Conservation (phyloP, 2,329 filamentous ascomycete genomes). For the Talaromyces sp. region DNA sequence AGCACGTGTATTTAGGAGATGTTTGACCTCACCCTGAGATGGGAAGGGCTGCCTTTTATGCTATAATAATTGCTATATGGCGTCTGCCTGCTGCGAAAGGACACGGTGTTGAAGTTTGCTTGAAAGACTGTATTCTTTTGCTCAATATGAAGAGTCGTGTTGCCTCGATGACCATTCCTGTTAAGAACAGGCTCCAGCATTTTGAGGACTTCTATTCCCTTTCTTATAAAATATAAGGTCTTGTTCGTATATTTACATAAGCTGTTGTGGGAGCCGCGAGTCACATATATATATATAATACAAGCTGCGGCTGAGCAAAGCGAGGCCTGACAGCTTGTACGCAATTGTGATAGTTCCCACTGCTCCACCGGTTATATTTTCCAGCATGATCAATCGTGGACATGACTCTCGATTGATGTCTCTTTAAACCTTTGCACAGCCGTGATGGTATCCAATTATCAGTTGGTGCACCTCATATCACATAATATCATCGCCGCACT, state of each 20-base stretch:
- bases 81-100: conserved; percentile 21
- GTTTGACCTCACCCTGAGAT: not conserved
- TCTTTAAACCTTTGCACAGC: not conserved
- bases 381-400: not conserved
- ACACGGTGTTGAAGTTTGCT: conserved; percentile 27
- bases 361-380: no score
- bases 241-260: no score
- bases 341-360: not conserved
- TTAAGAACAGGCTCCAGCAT: not conserved
- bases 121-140: not conserved
- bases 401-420: not conserved
- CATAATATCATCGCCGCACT: not conserved
- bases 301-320: no score
- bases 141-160: conserved; percentile 2
- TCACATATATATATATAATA: no score
- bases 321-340: no score
- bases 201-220: not conserved
- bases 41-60: not conserved
- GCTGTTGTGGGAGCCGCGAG: no score
- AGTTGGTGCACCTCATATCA: not conserved
- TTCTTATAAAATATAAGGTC: no score
- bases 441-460: not conserved
- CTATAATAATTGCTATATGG: not conserved
- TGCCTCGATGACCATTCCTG: not conserved
- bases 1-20: conserved; percentile 4